A percentile compares a stretch with the other conserved stretches of the same genome.
Conservation (phyloP, 805 yeast genomes). For the Komagataella pseudopastoris region DNA sequence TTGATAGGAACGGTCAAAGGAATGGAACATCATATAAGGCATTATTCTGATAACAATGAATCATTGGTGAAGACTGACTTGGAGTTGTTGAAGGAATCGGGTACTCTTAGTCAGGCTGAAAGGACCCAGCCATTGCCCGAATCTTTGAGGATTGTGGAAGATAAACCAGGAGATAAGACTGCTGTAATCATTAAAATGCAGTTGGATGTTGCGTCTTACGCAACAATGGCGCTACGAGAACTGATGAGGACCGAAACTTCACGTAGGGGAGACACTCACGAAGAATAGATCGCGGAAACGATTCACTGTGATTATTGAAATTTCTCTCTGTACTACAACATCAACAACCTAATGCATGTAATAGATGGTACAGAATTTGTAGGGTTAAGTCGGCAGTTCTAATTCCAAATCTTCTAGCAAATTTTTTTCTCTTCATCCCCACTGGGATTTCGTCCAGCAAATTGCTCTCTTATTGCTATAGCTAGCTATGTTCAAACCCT, state of each 20-base stretch:
- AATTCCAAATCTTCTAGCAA: not conserved
- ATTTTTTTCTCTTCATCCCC: not conserved
- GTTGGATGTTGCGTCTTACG: conserved; percentile 80
- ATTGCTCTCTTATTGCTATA: not conserved
- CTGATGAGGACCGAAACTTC: conserved; percentile 64
- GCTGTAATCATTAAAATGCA: conserved; percentile 71
- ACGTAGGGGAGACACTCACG: not conserved
- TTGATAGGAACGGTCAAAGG: conserved; percentile 53
- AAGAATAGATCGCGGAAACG: not conserved
- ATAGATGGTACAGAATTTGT: not conserved
- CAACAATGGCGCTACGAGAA: conserved; percentile 95
- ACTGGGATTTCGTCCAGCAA: not conserved
- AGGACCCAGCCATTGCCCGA: conserved; percentile 2
- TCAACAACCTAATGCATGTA: not conserved
- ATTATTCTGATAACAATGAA: conserved; percentile 51
- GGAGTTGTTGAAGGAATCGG: conserved; percentile 23
- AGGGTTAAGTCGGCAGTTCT: not conserved
- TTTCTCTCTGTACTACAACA: not conserved
- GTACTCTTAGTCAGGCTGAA: conserved; percentile 6
- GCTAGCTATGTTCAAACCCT: not conserved
- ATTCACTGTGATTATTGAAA: not conserved
- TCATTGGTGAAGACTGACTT: conserved; percentile 73
- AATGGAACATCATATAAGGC: conserved; percentile 47
- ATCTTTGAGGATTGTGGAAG: conserved; percentile 14
- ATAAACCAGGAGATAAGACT: conserved; percentile 27